A percentile compares a stretch with the other conserved stretches of the same genome.
Conservation (phyloP, 208 protist species). For the Angomonas desouzai region DNA sequence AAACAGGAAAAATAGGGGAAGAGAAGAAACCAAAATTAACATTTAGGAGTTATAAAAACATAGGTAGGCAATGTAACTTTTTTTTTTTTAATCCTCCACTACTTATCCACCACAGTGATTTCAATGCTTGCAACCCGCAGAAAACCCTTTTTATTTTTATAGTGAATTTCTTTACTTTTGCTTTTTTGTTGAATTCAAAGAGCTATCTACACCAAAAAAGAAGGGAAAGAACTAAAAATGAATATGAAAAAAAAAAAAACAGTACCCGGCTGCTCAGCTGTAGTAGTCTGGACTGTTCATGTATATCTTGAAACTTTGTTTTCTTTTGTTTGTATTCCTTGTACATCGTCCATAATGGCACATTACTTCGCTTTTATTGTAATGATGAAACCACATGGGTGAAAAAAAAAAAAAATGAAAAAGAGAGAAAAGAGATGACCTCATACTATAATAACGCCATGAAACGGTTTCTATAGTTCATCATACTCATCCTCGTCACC, state of each 20-base stretch:
- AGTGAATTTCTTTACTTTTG: conserved; percentile 1
- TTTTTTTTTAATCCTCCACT: no score
- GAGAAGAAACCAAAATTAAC: neutral
- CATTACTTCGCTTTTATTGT: no score
- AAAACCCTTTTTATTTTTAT: neutral
- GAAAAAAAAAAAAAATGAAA: conserved; percentile 7
- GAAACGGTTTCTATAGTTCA: neutral
- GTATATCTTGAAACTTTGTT: neutral
- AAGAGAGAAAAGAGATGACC: neutral
- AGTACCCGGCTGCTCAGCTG: conserved; percentile 8
- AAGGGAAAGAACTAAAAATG: conserved; percentile 8
- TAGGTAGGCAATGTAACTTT: neutral
- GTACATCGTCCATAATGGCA: neutral
- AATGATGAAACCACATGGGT: neutral
- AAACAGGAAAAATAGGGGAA: conserved; percentile 7
- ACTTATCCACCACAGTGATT: no score
- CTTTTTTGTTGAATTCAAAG: neutral
- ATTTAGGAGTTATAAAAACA: conserved; percentile 10
- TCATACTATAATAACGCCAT: no score
- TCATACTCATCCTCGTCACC: neutral
- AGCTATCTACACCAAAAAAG: conserved; percentile 11
- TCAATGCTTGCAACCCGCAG: neutral
- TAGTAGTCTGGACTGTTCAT: neutral
- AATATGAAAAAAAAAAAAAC: conserved; percentile 15
- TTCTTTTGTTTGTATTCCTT: neutral